Evolutionary conservation across 495 filamentous ascomycete genomes (phyloP), one percentile per base, ranked within the genome.

Genomic region (Podospora tetraspora): DNA sequence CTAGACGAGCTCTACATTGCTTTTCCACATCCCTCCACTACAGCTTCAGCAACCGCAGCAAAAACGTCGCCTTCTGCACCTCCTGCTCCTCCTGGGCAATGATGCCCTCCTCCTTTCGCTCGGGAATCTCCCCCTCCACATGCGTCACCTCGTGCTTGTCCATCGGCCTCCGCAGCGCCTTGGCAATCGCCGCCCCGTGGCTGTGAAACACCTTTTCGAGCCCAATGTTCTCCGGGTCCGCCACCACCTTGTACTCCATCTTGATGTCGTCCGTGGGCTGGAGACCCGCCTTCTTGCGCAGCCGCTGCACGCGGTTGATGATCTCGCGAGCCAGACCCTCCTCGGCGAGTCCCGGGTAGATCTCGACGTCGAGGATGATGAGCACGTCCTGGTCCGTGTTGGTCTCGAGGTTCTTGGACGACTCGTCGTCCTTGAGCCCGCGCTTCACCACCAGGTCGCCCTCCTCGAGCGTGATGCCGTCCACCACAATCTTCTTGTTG

Each of bases 81-180:
- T 97, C 93, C 71, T 94, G 90, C 78, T 96, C 90, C 77, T 97
- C 94, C 76, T 96, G 86, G 64, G 87, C 82, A 71, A 97, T 92
- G 62, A 93, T 80, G 22, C 81, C 84, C 57, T 87, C 87, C 62
- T 84, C 81, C 56, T 82, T 79, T 63, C 83, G 80, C 13, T 82
- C 86, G 23, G 85, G 82, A 52, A 85, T 84, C 82, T 90, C 78
- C 22, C 88, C 89, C 43, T 89, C 88, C 65, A 90, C 75, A 59
- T 87, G 82, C 10, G 87, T 90, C 19, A 88, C 79, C 9, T 84
- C 81, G 72, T 90, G 88, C 76, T 91, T 89, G 72, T 96, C 92
- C 57, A 97, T 78, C 57, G 91, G 92, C 72, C 92, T 84, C 69
- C 93, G 82, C 64, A 96, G 79, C 30, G 88, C 92, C 82, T 93